Evolutionary conservation across 768 basidiomycete genomes (phyloP).

Genomic region (Ramaria sp.): DNA sequence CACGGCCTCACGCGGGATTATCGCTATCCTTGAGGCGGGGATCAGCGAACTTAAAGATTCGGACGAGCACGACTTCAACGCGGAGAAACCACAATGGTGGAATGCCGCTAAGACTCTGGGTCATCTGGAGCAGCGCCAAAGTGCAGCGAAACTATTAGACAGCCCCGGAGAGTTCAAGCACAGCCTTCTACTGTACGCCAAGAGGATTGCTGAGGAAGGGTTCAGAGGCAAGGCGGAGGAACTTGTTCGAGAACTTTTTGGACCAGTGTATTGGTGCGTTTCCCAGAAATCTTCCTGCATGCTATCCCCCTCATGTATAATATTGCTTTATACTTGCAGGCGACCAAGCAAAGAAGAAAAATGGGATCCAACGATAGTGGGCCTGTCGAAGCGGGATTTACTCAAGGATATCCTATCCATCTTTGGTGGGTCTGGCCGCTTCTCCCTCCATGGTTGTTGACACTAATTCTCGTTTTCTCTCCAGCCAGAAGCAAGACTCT

Average conservation of each 20-base stretch:
- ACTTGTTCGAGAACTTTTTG: conserved; percentile 79
- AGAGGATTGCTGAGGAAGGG: conserved; percentile 81
- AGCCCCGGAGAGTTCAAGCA: conserved; percentile 81
- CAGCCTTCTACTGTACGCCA: conserved; percentile 65
- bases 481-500: conserved; percentile 67
- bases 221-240: conserved; percentile 86
- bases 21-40: conserved; percentile 37
- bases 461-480: background rate
- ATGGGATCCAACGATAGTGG: conserved; percentile 63
- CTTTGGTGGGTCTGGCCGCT: conserved; percentile 46
- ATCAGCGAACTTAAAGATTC: conserved; percentile 19
- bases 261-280: conserved; percentile 81
- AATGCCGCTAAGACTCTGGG: conserved; percentile 71
- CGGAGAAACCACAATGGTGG: conserved; percentile 67
- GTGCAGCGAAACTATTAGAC: conserved; percentile 62
- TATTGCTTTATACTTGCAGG: conserved; percentile 26
- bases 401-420: conserved; percentile 67
- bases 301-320: conserved; percentile 7
- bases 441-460: background rate
- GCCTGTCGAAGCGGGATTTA: conserved; percentile 71
- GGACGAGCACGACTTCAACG: conserved; percentile 17
- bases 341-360: conserved; percentile 49
- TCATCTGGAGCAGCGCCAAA: conserved; percentile 77
- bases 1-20: conserved; percentile 35
- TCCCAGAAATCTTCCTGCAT: background rate